A percentile compares a stretch with the other conserved stretches of the same genome.
Conservation (phyloP, 768 basidiomycete species). For the Mycena chlorophos region DNA sequence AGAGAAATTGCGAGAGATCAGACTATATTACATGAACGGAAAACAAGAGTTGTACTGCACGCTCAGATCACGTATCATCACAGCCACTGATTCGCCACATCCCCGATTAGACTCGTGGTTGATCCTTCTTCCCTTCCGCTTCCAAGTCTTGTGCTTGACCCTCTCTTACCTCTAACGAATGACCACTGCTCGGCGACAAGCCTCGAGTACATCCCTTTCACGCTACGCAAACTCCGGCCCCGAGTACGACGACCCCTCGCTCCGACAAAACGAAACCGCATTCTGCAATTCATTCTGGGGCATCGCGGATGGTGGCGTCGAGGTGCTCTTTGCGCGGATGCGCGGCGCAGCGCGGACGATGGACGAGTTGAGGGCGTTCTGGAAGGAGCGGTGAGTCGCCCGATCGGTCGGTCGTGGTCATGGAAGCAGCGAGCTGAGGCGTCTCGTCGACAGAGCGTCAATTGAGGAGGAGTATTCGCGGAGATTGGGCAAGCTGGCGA, state of each 20-base stretch:
- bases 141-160: no score
- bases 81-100: neutral
- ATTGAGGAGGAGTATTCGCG: constrained; percentile 98
- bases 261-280: no score
- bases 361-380: constrained; percentile 85
- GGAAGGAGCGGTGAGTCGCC: constrained; percentile 98
- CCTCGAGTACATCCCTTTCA: constrained; percentile 80
- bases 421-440: neutral
- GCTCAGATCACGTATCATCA: no score
- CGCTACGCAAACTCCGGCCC: constrained; percentile 53
- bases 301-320: constrained; percentile 78
- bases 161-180: no score
- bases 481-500: constrained; percentile 76
- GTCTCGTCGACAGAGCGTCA: constrained; percentile 52
- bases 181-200: constrained; percentile 74
- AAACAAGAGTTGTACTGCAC: no score
- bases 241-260: constrained; percentile 41
- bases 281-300: constrained; percentile 99
- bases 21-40: no score
- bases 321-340: constrained; percentile 88
- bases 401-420: constrained; percentile 27
- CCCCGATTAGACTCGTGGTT: neutral
- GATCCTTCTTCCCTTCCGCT: neutral
- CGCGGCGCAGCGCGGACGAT: constrained; percentile 81
- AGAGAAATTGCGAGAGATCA: no score